Percentiles rank a stretch among this genome's conserved stretches.
These are phyloP conservation scores for Leishmania turanica DNA, from an alignment of 208 protist genomes.

Conservation along the genomic window DNA sequence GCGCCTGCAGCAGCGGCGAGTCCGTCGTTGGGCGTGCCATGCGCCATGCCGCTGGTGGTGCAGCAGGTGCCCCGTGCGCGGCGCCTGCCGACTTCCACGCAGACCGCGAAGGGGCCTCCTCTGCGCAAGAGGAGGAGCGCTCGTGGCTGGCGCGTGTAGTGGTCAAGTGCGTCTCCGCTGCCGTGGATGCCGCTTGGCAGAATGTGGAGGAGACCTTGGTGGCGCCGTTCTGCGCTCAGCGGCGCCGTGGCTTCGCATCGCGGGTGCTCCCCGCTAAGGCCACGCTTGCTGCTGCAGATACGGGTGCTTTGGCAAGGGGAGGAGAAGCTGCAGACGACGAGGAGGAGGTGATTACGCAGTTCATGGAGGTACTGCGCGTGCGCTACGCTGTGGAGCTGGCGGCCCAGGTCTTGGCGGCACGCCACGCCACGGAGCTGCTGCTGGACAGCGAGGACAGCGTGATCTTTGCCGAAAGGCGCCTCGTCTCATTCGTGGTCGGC, in stretches of 20 bases:
- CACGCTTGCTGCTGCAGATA: not conserved
- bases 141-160: conserved; percentile 27
- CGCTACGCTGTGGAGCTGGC: conserved; percentile 66
- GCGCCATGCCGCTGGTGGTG: not conserved
- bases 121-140: conserved; percentile 24
- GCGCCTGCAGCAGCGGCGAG: not conserved
- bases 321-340: conserved; percentile 29
- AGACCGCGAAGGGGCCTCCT: not conserved
- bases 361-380: conserved; percentile 58
- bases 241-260: not conserved
- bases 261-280: not conserved
- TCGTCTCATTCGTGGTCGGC: conserved; percentile 10
- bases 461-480: conserved; percentile 42
- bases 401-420: conserved; percentile 50
- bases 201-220: conserved; percentile 20
- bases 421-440: conserved; percentile 47
- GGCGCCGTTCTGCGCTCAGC: conserved; percentile 14
- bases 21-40: conserved; percentile 9
- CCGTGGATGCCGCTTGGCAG: conserved; percentile 39
- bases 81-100: not conserved
- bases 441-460: conserved; percentile 53
- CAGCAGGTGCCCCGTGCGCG: not conserved
- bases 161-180: conserved; percentile 25
- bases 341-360: conserved; percentile 33
- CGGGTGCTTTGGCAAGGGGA: not conserved